phyloP scores from a whole-genome alignment of 441 rosid species.

The Capsella rubella region DNA sequence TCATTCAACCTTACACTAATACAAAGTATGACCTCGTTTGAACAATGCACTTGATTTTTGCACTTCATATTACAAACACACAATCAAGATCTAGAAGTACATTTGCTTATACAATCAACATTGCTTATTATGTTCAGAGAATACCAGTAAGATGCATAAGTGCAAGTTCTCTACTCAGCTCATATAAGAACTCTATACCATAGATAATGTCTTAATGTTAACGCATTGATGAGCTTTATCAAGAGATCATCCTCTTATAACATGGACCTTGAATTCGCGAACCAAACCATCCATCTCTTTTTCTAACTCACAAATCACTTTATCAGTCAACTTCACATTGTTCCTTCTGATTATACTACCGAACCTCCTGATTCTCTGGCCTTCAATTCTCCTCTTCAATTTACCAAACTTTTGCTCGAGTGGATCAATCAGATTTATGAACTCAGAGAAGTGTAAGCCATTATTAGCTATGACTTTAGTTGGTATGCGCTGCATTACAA shows the following conservation, averaged over 20 bases:
- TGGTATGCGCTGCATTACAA: constrained; percentile 13
- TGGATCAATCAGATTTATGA: constrained; percentile 23
- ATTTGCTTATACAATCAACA: background rate
- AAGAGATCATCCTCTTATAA: constrained; percentile 17
- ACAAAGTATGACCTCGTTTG: background rate
- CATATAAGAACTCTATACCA: background rate
- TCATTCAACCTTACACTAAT: background rate
- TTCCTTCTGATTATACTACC: constrained; percentile 3
- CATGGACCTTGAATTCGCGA: constrained; percentile 24
- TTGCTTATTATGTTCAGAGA: too few relatives aligned
- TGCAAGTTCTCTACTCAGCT: background rate
- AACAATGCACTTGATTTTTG: background rate
- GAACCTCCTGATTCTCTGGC: constrained; percentile 1
- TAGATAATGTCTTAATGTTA: background rate
- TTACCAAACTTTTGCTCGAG: background rate
- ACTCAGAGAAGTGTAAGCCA: constrained; percentile 12
- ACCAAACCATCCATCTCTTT: constrained; percentile 22
- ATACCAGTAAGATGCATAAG: background rate
- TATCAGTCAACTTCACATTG: constrained; percentile 19
- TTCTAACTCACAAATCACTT: constrained; percentile 22
- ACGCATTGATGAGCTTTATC: constrained; percentile 3
- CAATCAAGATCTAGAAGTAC: too few relatives aligned
- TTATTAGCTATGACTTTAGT: background rate
- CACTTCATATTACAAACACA: background rate
- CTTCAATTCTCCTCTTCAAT: constrained; percentile 20